Evolutionary conservation across 352 stramenopile genomes (phyloP), one percentile per base, ranked within the genome.

Genomic region (Globisporangium echinulatum): DNA sequence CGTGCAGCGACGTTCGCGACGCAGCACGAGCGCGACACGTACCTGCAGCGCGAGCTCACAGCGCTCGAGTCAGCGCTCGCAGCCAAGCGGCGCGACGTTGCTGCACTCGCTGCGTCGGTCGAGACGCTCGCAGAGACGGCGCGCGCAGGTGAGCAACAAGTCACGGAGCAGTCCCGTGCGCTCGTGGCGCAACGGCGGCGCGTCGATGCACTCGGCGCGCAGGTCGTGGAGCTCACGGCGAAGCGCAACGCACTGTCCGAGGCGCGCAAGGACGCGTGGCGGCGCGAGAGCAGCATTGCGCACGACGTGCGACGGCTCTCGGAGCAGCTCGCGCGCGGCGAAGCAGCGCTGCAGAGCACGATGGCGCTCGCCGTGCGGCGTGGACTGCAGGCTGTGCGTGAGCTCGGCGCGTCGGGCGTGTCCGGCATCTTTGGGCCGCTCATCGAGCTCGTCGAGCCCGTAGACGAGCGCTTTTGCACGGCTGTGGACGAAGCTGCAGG

Each of bases 401-500:
- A 94, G 44, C 97, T 98, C 77, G 86, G 95, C 6, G 68, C 86
- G 42, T 25, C 25, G 25, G 58, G 83, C 11, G 71, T 94, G 40
- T 63, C 70, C 47, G 87, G 85, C 9, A 85, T 98, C 53, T 97
- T 96, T 72, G 97, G 97, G 7, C 91, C 96, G n/a, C 63, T 99
- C 19, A 96, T 99, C 59, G 96, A 99, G 38, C 94, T 99, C 42
- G 87, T 99, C 44, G 77, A 79, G 56, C 87, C 85, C 37, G 71
- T 85, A 0, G 85, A 92, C 38, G 81, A 96, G 38, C 82, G 87
- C 37, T 99, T 98, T 66, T 95, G 90, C 57, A 98, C 89, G 13
- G 96, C 95, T 37, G 79, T 98, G 1, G 97, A 99, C 68, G 94
- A 98, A 57, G 96, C 97, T 44, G 97, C 96, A 5, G 94, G 97